Evolutionary conservation across 164 flowering plant species (phyloP).

Genomic region (Umbilicus rupestris): DNA sequence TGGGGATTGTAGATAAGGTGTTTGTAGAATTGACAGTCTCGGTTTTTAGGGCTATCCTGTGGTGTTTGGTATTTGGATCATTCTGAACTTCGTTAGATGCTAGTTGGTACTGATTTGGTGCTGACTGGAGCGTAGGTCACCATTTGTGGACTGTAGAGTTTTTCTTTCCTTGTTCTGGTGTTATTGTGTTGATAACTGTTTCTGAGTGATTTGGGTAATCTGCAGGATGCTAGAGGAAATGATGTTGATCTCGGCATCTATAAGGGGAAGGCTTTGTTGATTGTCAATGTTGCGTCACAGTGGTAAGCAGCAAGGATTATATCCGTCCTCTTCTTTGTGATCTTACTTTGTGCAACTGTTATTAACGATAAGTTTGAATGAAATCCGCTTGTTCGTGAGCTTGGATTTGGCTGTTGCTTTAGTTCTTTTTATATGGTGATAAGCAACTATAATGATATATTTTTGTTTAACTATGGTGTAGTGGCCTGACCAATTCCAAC

Average conservation of each 20-base stretch:
- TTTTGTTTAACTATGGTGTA: constrained; percentile 22
- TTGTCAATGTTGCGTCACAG: constrained; percentile 80
- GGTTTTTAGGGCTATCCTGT: neutral
- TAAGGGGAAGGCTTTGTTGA: constrained; percentile 67
- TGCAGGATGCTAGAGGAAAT: constrained; percentile 11
- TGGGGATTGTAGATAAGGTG: neutral
- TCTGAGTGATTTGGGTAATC: neutral
- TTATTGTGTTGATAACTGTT: neutral
- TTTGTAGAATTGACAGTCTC: neutral
- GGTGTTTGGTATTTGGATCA: neutral
- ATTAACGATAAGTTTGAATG: neutral
- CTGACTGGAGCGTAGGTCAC: no score
- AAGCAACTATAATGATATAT: neutral
- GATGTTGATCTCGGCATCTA: constrained; percentile 61
- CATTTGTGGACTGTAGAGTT: neutral
- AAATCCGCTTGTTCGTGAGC: neutral
- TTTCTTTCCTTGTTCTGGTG: neutral
- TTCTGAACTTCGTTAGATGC: no score
- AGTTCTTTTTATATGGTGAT: no score
- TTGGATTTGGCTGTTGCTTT: neutral
- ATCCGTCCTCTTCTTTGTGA: no score
- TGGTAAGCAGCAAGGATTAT: constrained; percentile 29
- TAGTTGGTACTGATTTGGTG: no score
- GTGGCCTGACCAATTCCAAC: constrained; percentile 80
- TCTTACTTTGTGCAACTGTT: neutral